Evolutionary conservation across 352 stramenopile species (phyloP).

Genomic region (Achlya hypogyna): DNA sequence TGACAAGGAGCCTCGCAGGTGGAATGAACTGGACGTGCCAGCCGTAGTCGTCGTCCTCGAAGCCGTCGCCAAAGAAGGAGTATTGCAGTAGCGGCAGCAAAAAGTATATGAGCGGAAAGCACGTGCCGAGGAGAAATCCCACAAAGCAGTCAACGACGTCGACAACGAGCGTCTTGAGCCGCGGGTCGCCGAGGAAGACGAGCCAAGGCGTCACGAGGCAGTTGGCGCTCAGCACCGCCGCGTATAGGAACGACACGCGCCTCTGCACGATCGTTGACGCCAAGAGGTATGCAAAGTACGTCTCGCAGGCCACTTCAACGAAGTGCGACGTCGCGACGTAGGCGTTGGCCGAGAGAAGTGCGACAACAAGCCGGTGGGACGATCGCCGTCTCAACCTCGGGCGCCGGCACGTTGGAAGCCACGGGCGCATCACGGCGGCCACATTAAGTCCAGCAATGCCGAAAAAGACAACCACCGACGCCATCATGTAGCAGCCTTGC

Average conservation of each 20-base stretch:
- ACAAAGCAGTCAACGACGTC: neutral
- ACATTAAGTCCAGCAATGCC: neutral
- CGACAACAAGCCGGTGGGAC: no score
- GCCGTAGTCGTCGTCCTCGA: neutral
- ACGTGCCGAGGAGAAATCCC: neutral
- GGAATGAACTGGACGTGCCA: neutral
- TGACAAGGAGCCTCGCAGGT: neutral
- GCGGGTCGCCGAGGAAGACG: neutral
- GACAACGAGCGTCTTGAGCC: neutral
- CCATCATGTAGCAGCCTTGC: neutral
- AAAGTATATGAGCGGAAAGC: conserved; percentile 9
- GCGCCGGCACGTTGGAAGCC: neutral
- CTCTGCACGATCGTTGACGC: neutral
- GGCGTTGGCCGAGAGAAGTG: neutral
- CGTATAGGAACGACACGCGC: neutral
- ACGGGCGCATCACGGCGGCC: neutral
- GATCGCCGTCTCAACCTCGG: neutral
- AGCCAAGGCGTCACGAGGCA: conserved; percentile 6
- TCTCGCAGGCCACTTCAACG: neutral
- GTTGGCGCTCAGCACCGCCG: neutral
- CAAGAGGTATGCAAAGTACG: neutral
- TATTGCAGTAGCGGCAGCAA: neutral
- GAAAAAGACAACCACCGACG: neutral
- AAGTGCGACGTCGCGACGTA: neutral
- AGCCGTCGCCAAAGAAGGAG: neutral